Conservation (phyloP, 2,329 filamentous ascomycete genomes). For the Aspergillus phoenicis region DNA sequence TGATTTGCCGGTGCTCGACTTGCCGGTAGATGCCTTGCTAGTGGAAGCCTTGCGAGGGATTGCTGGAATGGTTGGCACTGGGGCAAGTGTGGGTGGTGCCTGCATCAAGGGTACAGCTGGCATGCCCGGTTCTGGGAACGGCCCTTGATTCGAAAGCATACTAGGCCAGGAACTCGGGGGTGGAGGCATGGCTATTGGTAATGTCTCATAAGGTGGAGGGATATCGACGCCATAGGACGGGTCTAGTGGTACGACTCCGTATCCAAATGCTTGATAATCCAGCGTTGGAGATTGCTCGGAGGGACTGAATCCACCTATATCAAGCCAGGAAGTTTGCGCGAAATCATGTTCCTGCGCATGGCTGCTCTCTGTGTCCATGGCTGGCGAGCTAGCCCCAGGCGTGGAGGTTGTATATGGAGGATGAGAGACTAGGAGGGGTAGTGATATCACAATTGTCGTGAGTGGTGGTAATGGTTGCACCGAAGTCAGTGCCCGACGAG, state of each 20-base stretch:
- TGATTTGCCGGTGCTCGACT: slow-evolving; percentile 50
- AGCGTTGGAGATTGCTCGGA: slow-evolving; percentile 70
- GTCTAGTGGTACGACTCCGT: slow-evolving; percentile 64
- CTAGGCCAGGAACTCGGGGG: slow-evolving; percentile 69
- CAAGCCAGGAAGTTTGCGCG: slow-evolving; percentile 49
- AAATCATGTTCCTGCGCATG: slow-evolving; percentile 49
- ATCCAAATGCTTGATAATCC: slow-evolving; percentile 68
- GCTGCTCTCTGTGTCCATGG: slow-evolving; percentile 50
- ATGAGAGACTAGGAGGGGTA: slow-evolving; percentile 34
- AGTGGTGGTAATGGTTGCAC: slow-evolving; percentile 6
- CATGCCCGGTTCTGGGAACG: slow-evolving; percentile 63
- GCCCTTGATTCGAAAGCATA: slow-evolving; percentile 73
- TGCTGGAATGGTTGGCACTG: slow-evolving; percentile 47
- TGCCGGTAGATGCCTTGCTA: slow-evolving; percentile 27
- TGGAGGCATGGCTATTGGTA: slow-evolving; percentile 72
- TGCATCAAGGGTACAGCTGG: slow-evolving; percentile 62
- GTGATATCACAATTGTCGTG: slow-evolving; percentile 8
- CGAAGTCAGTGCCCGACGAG: slow-evolving; percentile 20
- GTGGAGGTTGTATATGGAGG: not conserved
- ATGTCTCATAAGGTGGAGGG: slow-evolving; percentile 58
- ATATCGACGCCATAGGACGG: slow-evolving; percentile 58
- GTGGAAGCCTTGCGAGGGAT: slow-evolving; percentile 16
- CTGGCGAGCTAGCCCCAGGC: slow-evolving; percentile 12
- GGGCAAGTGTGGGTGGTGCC: slow-evolving; percentile 56
- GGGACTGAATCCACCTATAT: slow-evolving; percentile 47